phyloP scores from a whole-genome alignment of 2,329 filamentous ascomycete genomes.

The Madurella fahalii region DNA sequence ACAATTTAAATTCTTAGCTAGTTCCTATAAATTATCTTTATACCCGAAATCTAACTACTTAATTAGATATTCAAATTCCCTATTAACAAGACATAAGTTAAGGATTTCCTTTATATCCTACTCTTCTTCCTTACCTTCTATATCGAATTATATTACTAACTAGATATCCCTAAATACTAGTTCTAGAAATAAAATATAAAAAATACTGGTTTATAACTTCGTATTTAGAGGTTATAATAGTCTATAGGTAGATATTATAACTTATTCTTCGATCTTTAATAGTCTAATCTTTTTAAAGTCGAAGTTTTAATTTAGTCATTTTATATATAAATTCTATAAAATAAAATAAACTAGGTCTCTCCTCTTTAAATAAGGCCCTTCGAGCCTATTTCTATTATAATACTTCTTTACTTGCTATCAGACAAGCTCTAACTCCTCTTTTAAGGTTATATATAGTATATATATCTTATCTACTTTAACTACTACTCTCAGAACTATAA shows the following conservation, averaged over 20 bases:
- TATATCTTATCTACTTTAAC: constrained; percentile 6
- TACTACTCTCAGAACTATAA: constrained; percentile 1
- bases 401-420: constrained; percentile 2
- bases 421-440: constrained; percentile 9
- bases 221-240: constrained; percentile 1
- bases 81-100: not conserved
- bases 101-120: constrained; percentile 10
- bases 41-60: constrained; percentile 5
- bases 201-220: constrained; percentile 1
- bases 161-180: not conserved
- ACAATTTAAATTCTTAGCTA: no score
- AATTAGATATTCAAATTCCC: constrained; percentile 2
- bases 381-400: constrained; percentile 11
- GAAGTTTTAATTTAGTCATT: constrained; percentile 8
- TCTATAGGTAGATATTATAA: no score
- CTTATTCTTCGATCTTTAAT: constrained; percentile 9
- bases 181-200: constrained; percentile 13
- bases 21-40: constrained; percentile 11
- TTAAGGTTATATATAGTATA: not conserved
- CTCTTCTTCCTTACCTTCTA: constrained; percentile 14
- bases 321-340: no score
- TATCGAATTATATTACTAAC: no score
- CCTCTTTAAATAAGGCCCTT: constrained; percentile 9
- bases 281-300: constrained; percentile 12
- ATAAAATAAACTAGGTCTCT: no score